Base-by-base conservation (phyloP, 2,329 filamentous ascomycete species). In the Blastomyces parvus region DNA sequence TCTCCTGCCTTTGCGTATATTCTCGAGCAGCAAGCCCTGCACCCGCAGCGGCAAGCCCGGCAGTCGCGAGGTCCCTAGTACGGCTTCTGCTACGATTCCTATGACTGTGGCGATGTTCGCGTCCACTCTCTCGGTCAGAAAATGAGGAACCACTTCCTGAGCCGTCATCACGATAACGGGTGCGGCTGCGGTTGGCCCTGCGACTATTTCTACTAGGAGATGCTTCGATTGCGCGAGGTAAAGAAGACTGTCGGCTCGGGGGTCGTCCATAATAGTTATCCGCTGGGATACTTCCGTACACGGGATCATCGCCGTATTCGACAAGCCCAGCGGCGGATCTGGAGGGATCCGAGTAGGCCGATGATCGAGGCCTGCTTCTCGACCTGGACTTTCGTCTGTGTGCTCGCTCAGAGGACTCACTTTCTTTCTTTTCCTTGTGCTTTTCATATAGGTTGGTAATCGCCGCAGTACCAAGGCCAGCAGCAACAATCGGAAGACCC, bases 221-320 rank as follows among this genome's bases (percentile, higher is more conserved):
- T 56, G 60, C 48, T 52, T 62, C 60, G 44, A 62, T 62, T 55
- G 46, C 48, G 30, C 48, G 19, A 13, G 59, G 59, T 25, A 78
- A 76, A 65, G 77, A 78, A 5, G 71, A 72, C 27, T 73, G 73
- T 44, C 70, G 73, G 59, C 72, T 76, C 33, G 70, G 64, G 1
- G 78, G 75, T 30, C 76, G 74, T 30, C 78, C 76, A 65, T 80
- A 79, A 66, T 80, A 79, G 65, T 80, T 76, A 36, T 76, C 77
- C 33, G 76, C 70, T 30, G 75, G 78, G 59, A 79, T 79, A 68
- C 83, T 83, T 68, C 82, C 81, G 68, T 84, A 81, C 62, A 87
- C 83, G 8, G 84, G 85, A 70, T 84, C 82, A 70, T 82, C 80
- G 67, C 85, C 85, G 72, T 88, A 87, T 72, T 86, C 84, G 75